Percentiles rank a stretch among this genome's conserved stretches.
phyloP scores from a whole-genome alignment of 163 green algal genomes.

The Picocystis sp. region DNA sequence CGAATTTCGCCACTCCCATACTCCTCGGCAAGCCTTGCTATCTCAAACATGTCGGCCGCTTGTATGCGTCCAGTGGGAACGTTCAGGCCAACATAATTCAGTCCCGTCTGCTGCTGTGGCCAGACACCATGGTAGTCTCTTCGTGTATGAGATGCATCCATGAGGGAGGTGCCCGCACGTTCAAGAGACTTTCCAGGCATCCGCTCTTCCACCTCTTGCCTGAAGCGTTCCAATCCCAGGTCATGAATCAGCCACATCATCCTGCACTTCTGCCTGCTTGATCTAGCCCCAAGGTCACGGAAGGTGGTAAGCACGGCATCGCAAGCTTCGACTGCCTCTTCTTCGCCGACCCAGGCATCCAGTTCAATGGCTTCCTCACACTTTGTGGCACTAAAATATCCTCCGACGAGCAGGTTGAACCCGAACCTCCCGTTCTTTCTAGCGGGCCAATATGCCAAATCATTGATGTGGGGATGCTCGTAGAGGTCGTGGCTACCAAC shows the following conservation, averaged over 20 bases:
- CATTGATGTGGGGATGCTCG: constrained; percentile 96
- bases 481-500: constrained; percentile 73
- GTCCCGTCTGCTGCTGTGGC: constrained; percentile 67
- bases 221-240: constrained; percentile 70
- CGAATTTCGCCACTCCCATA: constrained; percentile 77
- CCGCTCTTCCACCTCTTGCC: constrained; percentile 29
- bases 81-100: constrained; percentile 48
- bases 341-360: constrained; percentile 54
- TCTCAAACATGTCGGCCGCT: constrained; percentile 38
- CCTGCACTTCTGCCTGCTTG: constrained; percentile 74
- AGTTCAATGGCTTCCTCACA: constrained; percentile 64
- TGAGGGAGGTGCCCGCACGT: constrained; percentile 11
- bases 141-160: constrained; percentile 14
- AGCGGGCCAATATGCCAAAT: constrained; percentile 79
- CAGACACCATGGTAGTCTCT: constrained; percentile 60
- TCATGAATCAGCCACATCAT: constrained; percentile 94
- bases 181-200: constrained; percentile 19
- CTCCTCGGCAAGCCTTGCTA: constrained; percentile 33
- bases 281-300: constrained; percentile 43
- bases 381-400: constrained; percentile 85
- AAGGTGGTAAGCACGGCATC: constrained; percentile 77
- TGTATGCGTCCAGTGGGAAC: constrained; percentile 68
- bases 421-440: constrained; percentile 37
- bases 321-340: constrained; percentile 60
- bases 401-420: constrained; percentile 75